Conservation (phyloP, 2,329 filamentous ascomycete species). For the Fusarium praegraminearum region DNA sequence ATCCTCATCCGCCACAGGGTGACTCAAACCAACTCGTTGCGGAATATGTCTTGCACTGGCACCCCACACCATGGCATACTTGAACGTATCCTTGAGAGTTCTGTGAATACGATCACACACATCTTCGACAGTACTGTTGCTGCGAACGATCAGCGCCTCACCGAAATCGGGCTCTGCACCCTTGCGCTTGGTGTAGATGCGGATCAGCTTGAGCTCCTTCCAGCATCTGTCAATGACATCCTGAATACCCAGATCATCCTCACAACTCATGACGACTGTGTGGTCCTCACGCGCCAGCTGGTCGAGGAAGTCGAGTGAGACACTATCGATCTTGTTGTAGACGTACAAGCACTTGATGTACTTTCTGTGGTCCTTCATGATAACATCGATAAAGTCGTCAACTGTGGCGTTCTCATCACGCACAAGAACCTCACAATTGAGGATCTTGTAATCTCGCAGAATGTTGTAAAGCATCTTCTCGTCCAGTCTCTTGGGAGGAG, state of each 20-base stretch:
- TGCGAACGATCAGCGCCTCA: slow-evolving; percentile 93
- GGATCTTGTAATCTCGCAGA: slow-evolving; percentile 96
- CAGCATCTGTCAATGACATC: slow-evolving; percentile 96
- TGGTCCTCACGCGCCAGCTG: slow-evolving; percentile 90
- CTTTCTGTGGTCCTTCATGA: slow-evolving; percentile 98
- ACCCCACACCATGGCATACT: slow-evolving; percentile 98
- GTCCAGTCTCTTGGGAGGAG: slow-evolving; percentile 89
- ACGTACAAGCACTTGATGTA: slow-evolving; percentile 97
- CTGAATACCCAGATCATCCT: slow-evolving; percentile 90
- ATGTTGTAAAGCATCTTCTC: slow-evolving; percentile 99
- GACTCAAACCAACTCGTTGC: slow-evolving; percentile 88
- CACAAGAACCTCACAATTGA: slow-evolving; percentile 96
- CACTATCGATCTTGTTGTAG: slow-evolving; percentile 99
- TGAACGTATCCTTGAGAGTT: slow-evolving; percentile 97
- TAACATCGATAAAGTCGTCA: slow-evolving; percentile 98
- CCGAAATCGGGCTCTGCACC: slow-evolving; percentile 88
- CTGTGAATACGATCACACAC: slow-evolving; percentile 96
- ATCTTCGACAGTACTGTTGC: slow-evolving; percentile 91
- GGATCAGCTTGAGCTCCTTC: slow-evolving; percentile 89
- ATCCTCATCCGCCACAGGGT: slow-evolving; percentile 79
- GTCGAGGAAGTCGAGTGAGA: slow-evolving; percentile 93
- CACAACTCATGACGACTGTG: slow-evolving; percentile 97
- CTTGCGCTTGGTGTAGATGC: slow-evolving; percentile 97
- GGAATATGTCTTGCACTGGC: slow-evolving; percentile 95
- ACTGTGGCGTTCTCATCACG: slow-evolving; percentile 96